Percentiles rank a stretch among this genome's conserved stretches.
Conservation (phyloP, 2,329 filamentous ascomycete species). For the Nemania sp. region DNA sequence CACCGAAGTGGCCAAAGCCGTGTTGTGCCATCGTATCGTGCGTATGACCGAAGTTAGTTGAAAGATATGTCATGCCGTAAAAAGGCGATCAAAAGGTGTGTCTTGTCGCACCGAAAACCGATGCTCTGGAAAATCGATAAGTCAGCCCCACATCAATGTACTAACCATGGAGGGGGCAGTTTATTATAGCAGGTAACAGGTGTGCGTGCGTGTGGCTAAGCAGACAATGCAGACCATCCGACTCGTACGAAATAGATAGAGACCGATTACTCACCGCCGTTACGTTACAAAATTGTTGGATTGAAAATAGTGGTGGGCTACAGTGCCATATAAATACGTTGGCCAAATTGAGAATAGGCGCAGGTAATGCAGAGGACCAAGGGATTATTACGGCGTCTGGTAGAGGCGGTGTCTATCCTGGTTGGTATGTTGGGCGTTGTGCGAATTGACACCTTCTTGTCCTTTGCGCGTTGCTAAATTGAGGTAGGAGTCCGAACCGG, state of each 20-base stretch:
- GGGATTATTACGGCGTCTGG: conserved; percentile 14
- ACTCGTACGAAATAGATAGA: conserved; percentile 9
- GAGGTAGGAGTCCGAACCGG: conserved; percentile 37
- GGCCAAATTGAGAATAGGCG: conserved; percentile 9
- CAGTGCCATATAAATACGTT: conserved; percentile 32
- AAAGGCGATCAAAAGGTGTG: conserved; percentile 33
- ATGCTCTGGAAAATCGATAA: conserved; percentile 43
- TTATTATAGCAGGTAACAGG: conserved; percentile 27
- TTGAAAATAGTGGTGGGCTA: conserved; percentile 25
- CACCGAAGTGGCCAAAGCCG: conserved; percentile 67
- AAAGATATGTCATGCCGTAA: conserved; percentile 36
- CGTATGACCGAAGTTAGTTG: conserved; percentile 34
- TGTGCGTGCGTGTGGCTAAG: conserved; percentile 25
- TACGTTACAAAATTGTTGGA: conserved; percentile 5
- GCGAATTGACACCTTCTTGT: conserved; percentile 26
- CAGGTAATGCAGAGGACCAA: conserved; percentile 19
- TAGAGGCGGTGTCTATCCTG: conserved; percentile 18
- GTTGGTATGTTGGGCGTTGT: conserved; percentile 11
- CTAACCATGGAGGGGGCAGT: conserved; percentile 15
- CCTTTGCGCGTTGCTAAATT: conserved; percentile 31
- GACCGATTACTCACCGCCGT: conserved; percentile 26
- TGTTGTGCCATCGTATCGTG: conserved; percentile 64
- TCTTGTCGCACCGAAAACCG: conserved; percentile 37
- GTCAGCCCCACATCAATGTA: conserved; percentile 48
- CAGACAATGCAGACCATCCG: conserved; percentile 14